Base-by-base conservation (phyloP, 2,329 filamentous ascomycete species). In the Fusarium irregulare region DNA sequence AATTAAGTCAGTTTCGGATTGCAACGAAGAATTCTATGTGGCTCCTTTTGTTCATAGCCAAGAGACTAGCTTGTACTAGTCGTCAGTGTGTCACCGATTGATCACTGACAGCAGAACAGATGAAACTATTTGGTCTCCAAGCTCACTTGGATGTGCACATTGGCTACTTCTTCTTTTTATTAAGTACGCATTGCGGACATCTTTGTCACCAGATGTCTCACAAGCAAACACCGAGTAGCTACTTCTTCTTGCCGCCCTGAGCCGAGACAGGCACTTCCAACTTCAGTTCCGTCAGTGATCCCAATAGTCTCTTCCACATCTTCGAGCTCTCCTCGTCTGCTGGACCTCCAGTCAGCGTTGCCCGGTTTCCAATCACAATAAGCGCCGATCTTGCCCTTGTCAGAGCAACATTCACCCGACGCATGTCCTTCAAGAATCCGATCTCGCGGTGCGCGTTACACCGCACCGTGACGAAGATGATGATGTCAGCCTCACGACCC, bases 381-480 rank as follows among this genome's bases (percentile, higher is more conserved):
- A 81, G 60, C 4, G 76, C 80, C 32, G 70, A 63, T 63, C 74
- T 80, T 6, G 58, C 81, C 45, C 80, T 73, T 11, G 80, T 83
- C 64, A 83, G 70, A 7, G 78, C 81, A 27, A 83, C 80, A 60
- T 83, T 83, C 60, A 83, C 71, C 30, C 81, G 67, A 14, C 80
- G 75, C 72, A 80, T 68, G 61, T 84, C 80, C 40, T 77, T 80
- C 58, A 83, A 60, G 55, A 83, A 81, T 1, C 82, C 81, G 61
- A 83, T 78, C 11, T 83, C 75, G 7, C 63, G 44, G 49, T 74
- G 72, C 14, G 76, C 73, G 66, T 84, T 84, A 63, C 80, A 82
- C 11, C 82, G 73, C 8, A 83, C 81, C 3, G 80, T 81, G 8
- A 82, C 78, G 61, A 80, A 83, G 8, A 84, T 75, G 4, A 83